Evolutionary conservation across 2,329 filamentous ascomycete species (phyloP), one percentile per base, ranked within the genome.

Genomic region (Sordariomycetes sp.): DNA sequence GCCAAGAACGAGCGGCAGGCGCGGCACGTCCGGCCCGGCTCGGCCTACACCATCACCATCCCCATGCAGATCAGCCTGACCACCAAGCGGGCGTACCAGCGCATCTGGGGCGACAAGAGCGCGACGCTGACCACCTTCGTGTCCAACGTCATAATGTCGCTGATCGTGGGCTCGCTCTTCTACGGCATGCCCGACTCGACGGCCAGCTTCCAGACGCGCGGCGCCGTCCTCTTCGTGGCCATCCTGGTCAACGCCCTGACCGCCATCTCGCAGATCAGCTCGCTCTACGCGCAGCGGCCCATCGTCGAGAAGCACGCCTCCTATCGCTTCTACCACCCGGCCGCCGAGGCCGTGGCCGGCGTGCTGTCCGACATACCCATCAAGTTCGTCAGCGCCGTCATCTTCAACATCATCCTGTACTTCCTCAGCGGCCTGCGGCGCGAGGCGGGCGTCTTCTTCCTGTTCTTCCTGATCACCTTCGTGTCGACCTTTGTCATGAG

Each of bases 381-480:
- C 64, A 85, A 85, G 63, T 79, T 85, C 58, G 59, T 73, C 3
- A 74, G 74, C 0, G 73, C 77, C 0, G 66, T 73, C 1, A 63
- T 71, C 4, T 85, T 83, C 71, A 81, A 85, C 62, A 59, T 83
- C 3, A 72, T 80, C 16, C 66, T 85, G 2, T 86, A 86, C 67
- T 86, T 85, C 63, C 66, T 85, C 64, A 67, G 77, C 1, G 75
- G 74, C 1, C 70, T 83, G 2, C 69, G 75, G 1, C 78, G 86
- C 32, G 79, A 82, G 55, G 75, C 88, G 0, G 82, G 79, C 1
- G 74, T 82, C 1, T 94, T 92, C 75, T 94, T 94, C 72, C 77
- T 90, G 61, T 94, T 86, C 73, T 79, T 88, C 61, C 72, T 94
- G 20, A 78, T 91, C 63, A 85, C 81, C 0, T 89, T 88, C 67